phyloP scores from a whole-genome alignment of 805 yeast species.

The Candida stauntonica region DNA sequence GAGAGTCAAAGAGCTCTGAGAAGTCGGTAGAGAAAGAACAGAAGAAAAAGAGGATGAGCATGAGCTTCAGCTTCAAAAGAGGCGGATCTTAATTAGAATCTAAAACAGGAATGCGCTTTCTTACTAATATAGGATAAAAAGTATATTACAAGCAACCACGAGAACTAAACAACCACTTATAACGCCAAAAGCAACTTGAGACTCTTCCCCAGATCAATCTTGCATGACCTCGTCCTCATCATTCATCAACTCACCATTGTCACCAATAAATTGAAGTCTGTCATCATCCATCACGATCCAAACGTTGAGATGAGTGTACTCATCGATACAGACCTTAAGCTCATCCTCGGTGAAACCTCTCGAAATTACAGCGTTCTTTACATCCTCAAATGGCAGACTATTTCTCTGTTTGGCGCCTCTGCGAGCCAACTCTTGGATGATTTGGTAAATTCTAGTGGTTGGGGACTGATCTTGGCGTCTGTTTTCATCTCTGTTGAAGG shows the following conservation, averaged over 20 bases:
- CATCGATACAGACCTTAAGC: conserved; percentile 67
- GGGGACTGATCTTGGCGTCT: conserved; percentile 56
- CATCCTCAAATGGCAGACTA: conserved; percentile 38
- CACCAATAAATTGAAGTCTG: conserved; percentile 47
- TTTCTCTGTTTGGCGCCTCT: conserved; percentile 31
- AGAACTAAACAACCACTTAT: background rate
- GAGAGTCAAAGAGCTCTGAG: conserved; percentile 9
- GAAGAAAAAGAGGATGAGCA: conserved; percentile 23
- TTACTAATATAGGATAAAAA: background rate
- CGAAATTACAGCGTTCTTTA: conserved; percentile 63
- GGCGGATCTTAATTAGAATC: background rate
- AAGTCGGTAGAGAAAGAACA: conserved; percentile 5
- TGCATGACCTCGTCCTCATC: conserved; percentile 17
- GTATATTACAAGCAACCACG: no score
- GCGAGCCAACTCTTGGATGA: conserved; percentile 56
- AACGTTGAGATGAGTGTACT: conserved; percentile 65
- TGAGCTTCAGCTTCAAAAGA: conserved; percentile 19
- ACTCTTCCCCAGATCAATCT: conserved; percentile 1
- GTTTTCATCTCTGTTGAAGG: conserved; percentile 53
- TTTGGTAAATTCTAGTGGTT: conserved; percentile 65
- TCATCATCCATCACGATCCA: conserved; percentile 75
- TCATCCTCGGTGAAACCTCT: conserved; percentile 83
- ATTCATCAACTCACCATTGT: conserved; percentile 14
- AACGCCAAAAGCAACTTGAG: background rate
- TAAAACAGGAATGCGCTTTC: background rate